phyloP scores from a whole-genome alignment of 306 rosid genomes.

The Cucurbita pepo region DNA sequence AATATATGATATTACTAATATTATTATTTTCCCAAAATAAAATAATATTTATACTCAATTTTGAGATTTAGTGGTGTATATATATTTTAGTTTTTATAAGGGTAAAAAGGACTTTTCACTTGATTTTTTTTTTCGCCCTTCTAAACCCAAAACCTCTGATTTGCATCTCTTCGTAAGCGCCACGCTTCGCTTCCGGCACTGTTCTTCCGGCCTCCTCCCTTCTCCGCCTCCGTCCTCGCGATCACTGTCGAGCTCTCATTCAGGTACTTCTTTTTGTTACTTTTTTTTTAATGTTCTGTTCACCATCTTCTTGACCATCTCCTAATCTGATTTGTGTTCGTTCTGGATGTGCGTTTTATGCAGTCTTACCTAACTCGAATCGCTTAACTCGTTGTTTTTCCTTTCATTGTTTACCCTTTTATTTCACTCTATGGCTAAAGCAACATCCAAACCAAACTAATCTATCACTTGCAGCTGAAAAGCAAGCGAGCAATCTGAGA shows the following conservation, averaged over 20 bases:
- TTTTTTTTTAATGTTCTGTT: neutral
- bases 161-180: neutral
- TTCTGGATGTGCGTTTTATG: neutral
- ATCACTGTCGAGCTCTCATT: neutral
- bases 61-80: too few species aligned
- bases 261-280: neutral
- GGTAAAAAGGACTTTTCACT: neutral
- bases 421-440: neutral
- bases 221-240: neutral
- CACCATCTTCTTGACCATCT: neutral
- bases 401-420: neutral
- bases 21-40: too few species aligned
- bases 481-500: neutral
- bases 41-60: too few species aligned
- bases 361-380: neutral
- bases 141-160: conserved; percentile 3
- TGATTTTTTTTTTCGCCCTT: neutral
- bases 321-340: neutral
- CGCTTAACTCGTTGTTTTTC: neutral
- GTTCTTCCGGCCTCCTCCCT: neutral
- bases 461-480: neutral
- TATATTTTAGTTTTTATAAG: neutral
- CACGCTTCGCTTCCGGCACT: neutral
- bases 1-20: too few species aligned
- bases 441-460: neutral